These are phyloP conservation scores for Hypoxylon cercidicola DNA, from an alignment of 495 filamentous ascomycete species.

Conservation along the genomic window DNA sequence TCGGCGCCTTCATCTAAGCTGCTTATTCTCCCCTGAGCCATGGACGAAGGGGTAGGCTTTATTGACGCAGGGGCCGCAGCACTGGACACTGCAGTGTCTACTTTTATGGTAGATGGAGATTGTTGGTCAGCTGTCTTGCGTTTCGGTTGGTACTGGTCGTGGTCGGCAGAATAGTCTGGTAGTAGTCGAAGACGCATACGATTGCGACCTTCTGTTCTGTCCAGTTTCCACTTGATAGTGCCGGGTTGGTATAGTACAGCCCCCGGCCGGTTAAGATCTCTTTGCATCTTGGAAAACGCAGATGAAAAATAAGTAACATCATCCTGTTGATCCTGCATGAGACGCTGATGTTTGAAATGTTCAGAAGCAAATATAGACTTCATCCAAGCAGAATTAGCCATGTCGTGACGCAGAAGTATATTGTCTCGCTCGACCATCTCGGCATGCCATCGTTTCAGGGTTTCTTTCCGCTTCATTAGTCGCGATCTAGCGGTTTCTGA, in stretches of 20 bases:
- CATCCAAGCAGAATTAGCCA: conserved; percentile 87
- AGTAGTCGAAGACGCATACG: conserved; percentile 91
- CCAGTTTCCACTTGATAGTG: conserved; percentile 84
- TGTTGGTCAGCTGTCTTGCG: conserved; percentile 60
- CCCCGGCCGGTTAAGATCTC: conserved; percentile 77
- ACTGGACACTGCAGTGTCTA: conserved; percentile 53
- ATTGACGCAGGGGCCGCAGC: conserved; percentile 22
- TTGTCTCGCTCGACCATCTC: conserved; percentile 75
- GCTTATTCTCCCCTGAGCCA: conserved; percentile 29
- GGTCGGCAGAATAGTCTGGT: conserved; percentile 73
- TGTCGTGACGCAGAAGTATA: conserved; percentile 79
- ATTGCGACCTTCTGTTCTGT: conserved; percentile 94
- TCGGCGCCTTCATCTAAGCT: conserved; percentile 38
- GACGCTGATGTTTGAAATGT: conserved; percentile 87
- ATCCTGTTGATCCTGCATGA: conserved; percentile 91
- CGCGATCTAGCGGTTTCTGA: conserved; percentile 75
- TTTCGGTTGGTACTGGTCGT: conserved; percentile 87
- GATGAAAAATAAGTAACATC: conserved; percentile 78
- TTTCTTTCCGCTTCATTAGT: conserved; percentile 79
- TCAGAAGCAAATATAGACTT: conserved; percentile 94
- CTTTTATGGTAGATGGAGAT: conserved; percentile 49
- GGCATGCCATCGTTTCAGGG: conserved; percentile 77
- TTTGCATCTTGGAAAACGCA: conserved; percentile 75
- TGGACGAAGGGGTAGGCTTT: conserved; percentile 27
- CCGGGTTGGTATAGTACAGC: conserved; percentile 77